Base-by-base conservation (phyloP, 2,329 filamentous ascomycete genomes). In the Trichoderma oligosporum region DNA sequence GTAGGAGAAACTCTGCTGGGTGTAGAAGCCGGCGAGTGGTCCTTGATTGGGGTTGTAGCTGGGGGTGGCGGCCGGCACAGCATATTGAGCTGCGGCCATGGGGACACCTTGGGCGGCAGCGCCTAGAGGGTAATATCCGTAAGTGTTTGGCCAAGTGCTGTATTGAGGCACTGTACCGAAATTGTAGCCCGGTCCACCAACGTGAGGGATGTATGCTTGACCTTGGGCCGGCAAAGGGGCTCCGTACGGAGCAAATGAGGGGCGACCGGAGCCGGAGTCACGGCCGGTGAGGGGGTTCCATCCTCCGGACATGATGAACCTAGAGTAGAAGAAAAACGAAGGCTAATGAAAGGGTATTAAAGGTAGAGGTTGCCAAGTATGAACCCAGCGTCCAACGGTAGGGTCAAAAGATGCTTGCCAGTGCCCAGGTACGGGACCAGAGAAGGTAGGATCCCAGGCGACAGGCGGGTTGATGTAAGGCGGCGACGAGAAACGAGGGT, bases 211-310 rank as follows among this genome's bases (percentile, higher is more conserved):
- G 54, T 74, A 75, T 16, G 73, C 64, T 56, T 76, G 71, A 57
- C 71, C 71, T 45, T 70, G 71, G 18, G 64, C 58, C 1, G 70
- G 70, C 22, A 71, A 33, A 14, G 73, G 68, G 12, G 64, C 68
- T 18, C 72, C 70, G 29, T 60, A 64, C 4, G 73, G 73, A 29
- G 72, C 65, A 55, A 66, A 66, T 12, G 65, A 62, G 4, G 74
- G 74, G 1, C 68, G 68, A 33, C 58, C 47, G 18, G 67, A 67
- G 9, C 65, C 62, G n/a, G 65, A 57, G 60, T 77, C 75, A 14
- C 72, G 73, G 18, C 75, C 69, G 31, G 69, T 68, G 12, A 71
- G 57, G 4, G 73, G 73, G 57, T 76, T 76, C 71, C 72, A 74
- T 35, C 73, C 72, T 38, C 69, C 68, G 47, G 72, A 68, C 72